A percentile compares a stretch with the other conserved stretches of the same genome.
Conservation (phyloP, 495 filamentous ascomycete genomes). For the Xylaria longipes region DNA sequence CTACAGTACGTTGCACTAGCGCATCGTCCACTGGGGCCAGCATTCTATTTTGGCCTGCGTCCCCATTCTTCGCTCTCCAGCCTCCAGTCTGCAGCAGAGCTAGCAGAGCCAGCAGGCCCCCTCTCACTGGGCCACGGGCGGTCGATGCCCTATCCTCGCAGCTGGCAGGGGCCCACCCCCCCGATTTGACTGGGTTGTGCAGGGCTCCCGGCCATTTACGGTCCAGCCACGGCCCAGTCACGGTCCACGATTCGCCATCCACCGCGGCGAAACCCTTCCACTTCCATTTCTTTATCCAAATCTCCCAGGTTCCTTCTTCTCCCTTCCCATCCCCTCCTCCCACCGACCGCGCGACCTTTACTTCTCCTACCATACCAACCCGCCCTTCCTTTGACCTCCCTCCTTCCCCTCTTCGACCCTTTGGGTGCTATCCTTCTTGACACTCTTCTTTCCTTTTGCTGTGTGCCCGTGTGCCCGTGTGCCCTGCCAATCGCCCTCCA, state of each 20-base stretch:
- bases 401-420: slow-evolving; percentile 39
- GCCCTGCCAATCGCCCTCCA: slow-evolving; percentile 27
- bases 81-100: neutral
- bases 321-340: slow-evolving; percentile 43
- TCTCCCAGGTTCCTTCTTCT: slow-evolving; percentile 35
- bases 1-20: slow-evolving; percentile 10
- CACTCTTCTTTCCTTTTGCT: slow-evolving; percentile 37
- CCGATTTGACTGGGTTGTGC: neutral
- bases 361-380: slow-evolving; percentile 30
- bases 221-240: slow-evolving; percentile 23
- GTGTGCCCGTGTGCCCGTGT: slow-evolving; percentile 39
- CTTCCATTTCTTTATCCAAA: slow-evolving; percentile 27
- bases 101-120: neutral
- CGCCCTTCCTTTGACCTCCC: slow-evolving; percentile 41
- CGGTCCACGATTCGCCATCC: slow-evolving; percentile 21
- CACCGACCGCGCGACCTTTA: slow-evolving; percentile 35
- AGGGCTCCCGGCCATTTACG: slow-evolving; percentile 12
- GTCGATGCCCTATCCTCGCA: slow-evolving; percentile 1
- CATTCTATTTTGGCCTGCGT: slow-evolving; percentile 18
- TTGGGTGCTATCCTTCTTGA: slow-evolving; percentile 51
- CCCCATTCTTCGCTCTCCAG: slow-evolving; percentile 12
- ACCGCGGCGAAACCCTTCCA: slow-evolving; percentile 19
- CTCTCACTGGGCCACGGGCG: slow-evolving; percentile 4
- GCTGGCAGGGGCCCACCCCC: neutral
- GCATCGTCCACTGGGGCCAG: slow-evolving; percentile 15